A percentile compares a stretch with the other conserved stretches of the same genome.
These are phyloP conservation scores for Pythium sukuiense DNA, from an alignment of 352 stramenopile species.

Conservation along the genomic window DNA sequence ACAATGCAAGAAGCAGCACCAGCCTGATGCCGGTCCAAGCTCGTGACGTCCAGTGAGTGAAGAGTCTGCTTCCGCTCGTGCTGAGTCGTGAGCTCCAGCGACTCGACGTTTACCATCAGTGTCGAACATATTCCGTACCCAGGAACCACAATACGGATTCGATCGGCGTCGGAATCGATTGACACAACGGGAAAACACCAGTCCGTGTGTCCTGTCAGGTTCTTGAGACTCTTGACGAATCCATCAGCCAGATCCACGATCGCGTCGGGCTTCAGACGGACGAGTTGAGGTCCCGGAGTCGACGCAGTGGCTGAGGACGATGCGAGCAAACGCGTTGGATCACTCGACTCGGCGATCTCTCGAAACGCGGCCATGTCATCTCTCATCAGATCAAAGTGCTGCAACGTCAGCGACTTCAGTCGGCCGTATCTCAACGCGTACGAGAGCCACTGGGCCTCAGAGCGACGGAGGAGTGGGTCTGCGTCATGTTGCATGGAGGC, in stretches of 20 bases:
- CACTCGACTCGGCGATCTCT: background rate
- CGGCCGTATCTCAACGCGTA: background rate
- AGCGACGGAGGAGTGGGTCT: too few relatives aligned
- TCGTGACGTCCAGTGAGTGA: background rate
- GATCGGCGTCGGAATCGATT: background rate
- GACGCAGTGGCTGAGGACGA: background rate
- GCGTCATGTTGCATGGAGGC: background rate
- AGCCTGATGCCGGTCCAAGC: background rate
- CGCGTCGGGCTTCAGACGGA: background rate
- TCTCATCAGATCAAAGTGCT: background rate
- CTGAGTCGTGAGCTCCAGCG: too few relatives aligned
- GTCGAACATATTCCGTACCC: background rate
- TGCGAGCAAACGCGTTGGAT: background rate
- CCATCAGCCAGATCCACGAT: background rate
- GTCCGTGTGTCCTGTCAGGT: background rate
- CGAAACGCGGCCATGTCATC: background rate
- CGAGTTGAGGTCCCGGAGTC: background rate
- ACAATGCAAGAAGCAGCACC: background rate
- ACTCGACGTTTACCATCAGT: background rate
- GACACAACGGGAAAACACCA: background rate
- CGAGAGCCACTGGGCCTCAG: background rate
- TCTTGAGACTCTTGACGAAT: background rate
- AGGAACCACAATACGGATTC: background rate
- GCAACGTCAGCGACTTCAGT: background rate
- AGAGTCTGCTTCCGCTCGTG: too few relatives aligned